Conservation (phyloP, 2,329 filamentous ascomycete genomes). For the Akanthomyces uredinophilus region DNA sequence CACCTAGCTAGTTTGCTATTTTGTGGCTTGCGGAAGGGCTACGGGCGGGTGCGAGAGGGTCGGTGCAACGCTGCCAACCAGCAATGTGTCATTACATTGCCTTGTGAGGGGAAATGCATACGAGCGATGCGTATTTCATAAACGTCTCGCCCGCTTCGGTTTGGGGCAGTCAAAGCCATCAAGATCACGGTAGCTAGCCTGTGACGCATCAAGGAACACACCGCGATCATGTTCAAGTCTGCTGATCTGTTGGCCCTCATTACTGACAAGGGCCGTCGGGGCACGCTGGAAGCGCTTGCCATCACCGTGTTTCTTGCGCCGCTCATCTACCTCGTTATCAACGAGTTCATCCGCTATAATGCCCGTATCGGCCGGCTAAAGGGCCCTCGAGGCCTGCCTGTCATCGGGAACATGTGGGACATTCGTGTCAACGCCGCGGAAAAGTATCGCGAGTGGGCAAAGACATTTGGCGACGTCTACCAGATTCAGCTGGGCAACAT, state of each 20-base stretch:
- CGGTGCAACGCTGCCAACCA: not conserved
- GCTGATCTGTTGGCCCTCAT: not conserved
- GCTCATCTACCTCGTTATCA: constrained; percentile 41
- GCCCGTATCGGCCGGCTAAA: constrained; percentile 41
- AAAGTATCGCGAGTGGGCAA: constrained; percentile 51
- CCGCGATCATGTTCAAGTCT: not conserved
- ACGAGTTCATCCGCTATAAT: constrained; percentile 42
- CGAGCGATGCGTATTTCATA: not conserved
- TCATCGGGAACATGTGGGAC: constrained; percentile 52
- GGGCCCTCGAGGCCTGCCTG: constrained; percentile 45
- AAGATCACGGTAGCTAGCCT: no score
- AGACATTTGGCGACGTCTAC: constrained; percentile 44
- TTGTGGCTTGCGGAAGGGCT: not conserved
- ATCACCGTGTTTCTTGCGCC: constrained; percentile 26
- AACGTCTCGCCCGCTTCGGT: not conserved
- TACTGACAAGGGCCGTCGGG: not conserved
- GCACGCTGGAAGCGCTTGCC: constrained; percentile 18
- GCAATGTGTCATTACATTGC: constrained; percentile 5
- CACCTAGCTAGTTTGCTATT: not conserved
- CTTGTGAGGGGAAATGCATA: not conserved
- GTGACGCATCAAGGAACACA: not conserved
- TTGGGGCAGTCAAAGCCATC: not conserved
- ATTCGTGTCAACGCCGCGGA: constrained; percentile 52
- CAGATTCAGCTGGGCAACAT: constrained; percentile 55
- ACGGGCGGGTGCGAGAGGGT: not conserved